A percentile compares a stretch with the other conserved stretches of the same genome.
These are phyloP conservation scores for Aspergillus persii DNA, from an alignment of 2,329 filamentous ascomycete genomes.

Conservation along the genomic window DNA sequence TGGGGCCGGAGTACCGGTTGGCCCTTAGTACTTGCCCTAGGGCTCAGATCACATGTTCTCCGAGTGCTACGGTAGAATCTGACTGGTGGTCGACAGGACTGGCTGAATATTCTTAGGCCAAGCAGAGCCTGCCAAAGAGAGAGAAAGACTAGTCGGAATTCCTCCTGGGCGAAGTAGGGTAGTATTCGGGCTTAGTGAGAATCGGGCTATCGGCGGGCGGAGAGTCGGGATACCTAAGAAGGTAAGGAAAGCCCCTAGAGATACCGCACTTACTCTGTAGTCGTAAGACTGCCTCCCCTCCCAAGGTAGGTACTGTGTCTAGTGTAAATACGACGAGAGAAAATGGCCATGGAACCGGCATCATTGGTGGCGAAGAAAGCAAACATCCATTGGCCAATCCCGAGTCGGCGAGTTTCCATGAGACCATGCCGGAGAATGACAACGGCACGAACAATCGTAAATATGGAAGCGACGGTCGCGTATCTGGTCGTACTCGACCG, in stretches of 20 bases:
- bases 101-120: not conserved
- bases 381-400: not conserved
- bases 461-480: not conserved
- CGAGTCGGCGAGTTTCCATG: not conserved
- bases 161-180: not conserved
- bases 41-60: constrained; percentile 24
- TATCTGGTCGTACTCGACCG: not conserved
- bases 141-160: too few relatives aligned
- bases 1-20: constrained; percentile 26
- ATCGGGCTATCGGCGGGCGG: too few relatives aligned
- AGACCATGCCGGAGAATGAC: not conserved
- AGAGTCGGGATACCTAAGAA: not conserved
- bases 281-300: not conserved
- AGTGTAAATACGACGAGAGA: too few relatives aligned
- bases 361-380: not conserved
- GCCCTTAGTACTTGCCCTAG: constrained; percentile 9
- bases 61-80: constrained; percentile 9
- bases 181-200: not conserved
- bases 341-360: not conserved
- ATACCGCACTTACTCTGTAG: too few relatives aligned
- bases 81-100: constrained; percentile 1
- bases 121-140: not conserved
- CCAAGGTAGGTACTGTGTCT: not conserved
- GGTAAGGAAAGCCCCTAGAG: not conserved
- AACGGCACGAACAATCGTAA: not conserved